These are phyloP conservation scores for Botrytis byssoidea DNA, from an alignment of 2,329 filamentous ascomycete genomes.

Conservation along the genomic window DNA sequence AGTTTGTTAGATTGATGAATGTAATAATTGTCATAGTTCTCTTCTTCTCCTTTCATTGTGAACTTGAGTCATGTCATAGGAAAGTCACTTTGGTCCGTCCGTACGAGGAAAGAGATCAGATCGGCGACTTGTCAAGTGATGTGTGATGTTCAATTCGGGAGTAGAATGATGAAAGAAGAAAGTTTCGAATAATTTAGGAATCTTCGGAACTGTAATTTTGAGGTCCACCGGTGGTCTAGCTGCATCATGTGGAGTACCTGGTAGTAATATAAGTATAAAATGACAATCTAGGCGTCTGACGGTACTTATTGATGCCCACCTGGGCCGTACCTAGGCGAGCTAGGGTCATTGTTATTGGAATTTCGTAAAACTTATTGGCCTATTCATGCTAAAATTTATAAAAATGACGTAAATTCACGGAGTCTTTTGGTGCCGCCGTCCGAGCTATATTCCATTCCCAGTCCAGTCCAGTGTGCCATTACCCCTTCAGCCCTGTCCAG, in stretches of 20 bases:
- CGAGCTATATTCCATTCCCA: neutral
- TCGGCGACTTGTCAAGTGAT: conserved; percentile 3
- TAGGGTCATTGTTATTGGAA: neutral
- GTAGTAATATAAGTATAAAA: neutral
- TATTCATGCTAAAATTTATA: neutral
- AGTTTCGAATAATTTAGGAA: neutral
- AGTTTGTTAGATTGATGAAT: neutral
- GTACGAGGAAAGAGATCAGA: neutral
- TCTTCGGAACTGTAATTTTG: neutral
- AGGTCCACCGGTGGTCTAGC: neutral
- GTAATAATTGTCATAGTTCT: neutral
- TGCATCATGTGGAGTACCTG: neutral
- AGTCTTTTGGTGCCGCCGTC: neutral
- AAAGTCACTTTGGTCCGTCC: neutral
- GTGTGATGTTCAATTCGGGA: neutral
- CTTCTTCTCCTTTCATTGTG: neutral
- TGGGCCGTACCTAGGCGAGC: no score
- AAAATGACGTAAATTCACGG: conserved; percentile 5
- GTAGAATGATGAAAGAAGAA: neutral
- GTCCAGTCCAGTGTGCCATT: neutral
- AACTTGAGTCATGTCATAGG: neutral
- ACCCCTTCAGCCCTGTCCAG: conserved; percentile 7
- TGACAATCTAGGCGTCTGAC: neutral
- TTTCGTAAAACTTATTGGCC: neutral
- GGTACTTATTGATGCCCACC: no score